These are phyloP conservation scores for Plasmodium chabaudi DNA, from an alignment of 169 alveolate species.

Conservation along the genomic window DNA sequence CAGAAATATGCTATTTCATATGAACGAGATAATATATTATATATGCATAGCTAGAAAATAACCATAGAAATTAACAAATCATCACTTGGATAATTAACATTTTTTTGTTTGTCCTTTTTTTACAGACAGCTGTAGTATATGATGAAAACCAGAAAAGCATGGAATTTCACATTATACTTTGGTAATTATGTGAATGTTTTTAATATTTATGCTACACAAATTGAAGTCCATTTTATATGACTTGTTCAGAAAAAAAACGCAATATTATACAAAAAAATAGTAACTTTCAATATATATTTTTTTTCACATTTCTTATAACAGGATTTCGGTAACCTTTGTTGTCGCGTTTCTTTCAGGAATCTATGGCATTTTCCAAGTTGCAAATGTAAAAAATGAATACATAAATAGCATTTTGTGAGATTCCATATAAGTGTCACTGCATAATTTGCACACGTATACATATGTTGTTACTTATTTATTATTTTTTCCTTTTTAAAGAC, in stretches of 20 bases:
- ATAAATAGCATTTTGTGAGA: background rate
- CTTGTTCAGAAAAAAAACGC: background rate
- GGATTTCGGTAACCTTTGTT: slow-evolving; percentile 40
- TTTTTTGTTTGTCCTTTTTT: background rate
- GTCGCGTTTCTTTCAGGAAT: slow-evolving; percentile 42
- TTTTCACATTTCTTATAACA: background rate
- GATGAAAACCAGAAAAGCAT: slow-evolving; percentile 59
- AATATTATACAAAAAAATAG: too few species aligned
- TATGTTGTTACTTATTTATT: background rate
- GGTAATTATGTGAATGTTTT: slow-evolving; percentile 21
- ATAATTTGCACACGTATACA: too few species aligned
- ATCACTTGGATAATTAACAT: background rate
- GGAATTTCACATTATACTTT: slow-evolving; percentile 50
- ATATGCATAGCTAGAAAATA: background rate
- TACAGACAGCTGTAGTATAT: slow-evolving; percentile 59
- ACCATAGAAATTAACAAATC: background rate
- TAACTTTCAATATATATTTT: background rate
- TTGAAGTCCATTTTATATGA: background rate
- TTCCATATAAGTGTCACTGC: background rate
- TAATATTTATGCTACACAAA: background rate
- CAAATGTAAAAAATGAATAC: slow-evolving; percentile 24
- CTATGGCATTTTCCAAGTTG: slow-evolving; percentile 41
- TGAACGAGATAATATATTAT: too few species aligned
- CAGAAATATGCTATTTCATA: too few species aligned
- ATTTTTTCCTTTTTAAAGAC: slow-evolving; percentile 19